phyloP scores from a whole-genome alignment of 208 protist species.

The Trypanosoma brucei region DNA sequence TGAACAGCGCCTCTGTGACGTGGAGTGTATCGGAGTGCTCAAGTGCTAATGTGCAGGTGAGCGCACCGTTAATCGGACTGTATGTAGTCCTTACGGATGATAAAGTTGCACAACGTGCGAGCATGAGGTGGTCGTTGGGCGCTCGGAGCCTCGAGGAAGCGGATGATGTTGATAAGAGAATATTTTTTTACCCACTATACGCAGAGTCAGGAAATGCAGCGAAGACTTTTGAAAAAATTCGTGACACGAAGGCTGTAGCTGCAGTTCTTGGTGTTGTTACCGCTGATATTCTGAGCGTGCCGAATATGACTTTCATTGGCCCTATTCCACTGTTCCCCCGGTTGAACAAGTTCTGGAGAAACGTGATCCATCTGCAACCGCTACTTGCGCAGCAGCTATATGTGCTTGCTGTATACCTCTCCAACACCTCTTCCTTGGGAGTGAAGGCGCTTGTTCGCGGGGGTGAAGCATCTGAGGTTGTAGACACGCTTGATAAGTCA shows the following conservation, averaged over 20 bases:
- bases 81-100: background rate
- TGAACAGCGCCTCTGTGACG: background rate
- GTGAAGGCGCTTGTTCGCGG: constrained; percentile 1
- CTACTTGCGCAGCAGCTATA: constrained; percentile 33
- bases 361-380: constrained; percentile 26
- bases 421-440: background rate
- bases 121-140: background rate
- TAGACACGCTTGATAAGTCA: background rate
- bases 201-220: background rate
- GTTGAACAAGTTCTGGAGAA: constrained; percentile 4
- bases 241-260: background rate
- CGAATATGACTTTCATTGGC: constrained; percentile 3
- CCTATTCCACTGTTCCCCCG: background rate
- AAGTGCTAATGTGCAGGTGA: background rate
- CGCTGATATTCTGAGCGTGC: background rate
- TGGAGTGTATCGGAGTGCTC: constrained; percentile 3
- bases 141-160: background rate
- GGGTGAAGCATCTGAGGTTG: background rate
- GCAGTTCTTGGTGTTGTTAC: constrained; percentile 1
- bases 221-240: background rate
- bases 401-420: constrained; percentile 5
- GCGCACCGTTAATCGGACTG: background rate
- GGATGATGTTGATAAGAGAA: background rate
- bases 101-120: background rate
- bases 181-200: background rate